Evolutionary conservation across 495 filamentous ascomycete genomes (phyloP), one percentile per base, ranked within the genome.

Genomic region (Neurospora cerealis): DNA sequence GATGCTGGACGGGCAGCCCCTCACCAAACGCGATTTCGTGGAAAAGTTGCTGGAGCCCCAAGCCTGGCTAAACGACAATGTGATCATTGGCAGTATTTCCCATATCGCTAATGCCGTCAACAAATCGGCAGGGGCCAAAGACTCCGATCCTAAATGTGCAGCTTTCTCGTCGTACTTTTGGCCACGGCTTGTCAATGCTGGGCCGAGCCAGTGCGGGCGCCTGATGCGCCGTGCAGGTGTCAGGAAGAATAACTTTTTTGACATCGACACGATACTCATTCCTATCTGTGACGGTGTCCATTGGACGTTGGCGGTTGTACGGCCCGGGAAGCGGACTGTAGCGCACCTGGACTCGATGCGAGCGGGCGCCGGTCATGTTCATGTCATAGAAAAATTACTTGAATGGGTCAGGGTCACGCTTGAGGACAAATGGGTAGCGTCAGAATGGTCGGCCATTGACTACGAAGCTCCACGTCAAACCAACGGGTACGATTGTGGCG

Each of bases 11-110:
- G 91, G 90, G 7, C 86, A 88, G 5, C 80, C 85, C 3, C 79
- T 96, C 10, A 86, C 78, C 24, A 81, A 84, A 5, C 85, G 85
- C 70, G 92, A 95, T 75, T 90, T 97, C 42, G 78, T 70, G 0
- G 81, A 80, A 32, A 83, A 87, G 81, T 72, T 95, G 70, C 81
- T 91, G 21, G 80, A 81, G 17, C 72, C 80, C 3, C 77, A 79
- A 10, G 83, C 81, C 0, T 97, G 94, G 94, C 83, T 97, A 0
- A 96, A 97, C 76, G 93, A 97, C 79, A 91, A 94, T 71, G 87
- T 93, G 24, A 90, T 97, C 77, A 93, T 92, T 74, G 86, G 88
- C 3, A 91, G 91, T 34, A 81, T 96, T 9, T 80, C 84, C 1
- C 79, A 89, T 32, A 81, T 94, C 32, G 86, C 91, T 19, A 84